phyloP scores from a whole-genome alignment of 2,329 filamentous ascomycete species.

The Pseudogymnoascus sp. region DNA sequence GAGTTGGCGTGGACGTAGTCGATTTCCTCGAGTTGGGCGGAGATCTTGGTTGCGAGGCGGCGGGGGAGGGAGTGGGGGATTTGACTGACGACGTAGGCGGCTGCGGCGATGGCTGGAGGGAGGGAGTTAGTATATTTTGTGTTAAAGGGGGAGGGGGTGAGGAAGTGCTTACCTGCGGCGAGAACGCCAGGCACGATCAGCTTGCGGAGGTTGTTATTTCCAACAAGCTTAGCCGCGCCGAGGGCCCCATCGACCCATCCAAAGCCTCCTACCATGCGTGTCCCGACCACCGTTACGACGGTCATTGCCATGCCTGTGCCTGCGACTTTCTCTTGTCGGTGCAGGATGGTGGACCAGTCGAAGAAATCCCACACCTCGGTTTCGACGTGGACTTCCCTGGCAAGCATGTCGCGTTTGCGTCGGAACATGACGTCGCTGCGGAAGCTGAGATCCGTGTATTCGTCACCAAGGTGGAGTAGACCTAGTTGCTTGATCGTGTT shows the following conservation, averaged over 20 bases:
- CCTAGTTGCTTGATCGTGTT: constrained; percentile 84
- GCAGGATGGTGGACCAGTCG: constrained; percentile 74
- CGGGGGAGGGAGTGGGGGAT: constrained; percentile 86
- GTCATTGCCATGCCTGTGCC: constrained; percentile 94
- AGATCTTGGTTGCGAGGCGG: constrained; percentile 78
- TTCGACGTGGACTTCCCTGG: constrained; percentile 78
- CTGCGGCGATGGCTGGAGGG: constrained; percentile 61
- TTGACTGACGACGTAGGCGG: constrained; percentile 75
- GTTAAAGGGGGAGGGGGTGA: constrained; percentile 7
- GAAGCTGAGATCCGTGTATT: constrained; percentile 82
- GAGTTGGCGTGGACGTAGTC: constrained; percentile 93
- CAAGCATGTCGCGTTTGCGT: constrained; percentile 71
- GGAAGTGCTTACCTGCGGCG: constrained; percentile 61
- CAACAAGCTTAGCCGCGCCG: constrained; percentile 72
- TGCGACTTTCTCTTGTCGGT: constrained; percentile 89
- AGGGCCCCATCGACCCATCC: constrained; percentile 86
- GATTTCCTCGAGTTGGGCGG: constrained; percentile 68
- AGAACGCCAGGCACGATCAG: constrained; percentile 76
- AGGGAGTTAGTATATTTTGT: constrained; percentile 31
- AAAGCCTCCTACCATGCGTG: constrained; percentile 72
- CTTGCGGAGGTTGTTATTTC: constrained; percentile 72
- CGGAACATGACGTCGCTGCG: constrained; percentile 91
- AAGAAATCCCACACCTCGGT: constrained; percentile 93
- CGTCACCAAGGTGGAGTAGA: constrained; percentile 78
- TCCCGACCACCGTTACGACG: constrained; percentile 76